Evolutionary conservation across 306 rosid species (phyloP).

Genomic region (Glycyrrhiza uralensis): DNA sequence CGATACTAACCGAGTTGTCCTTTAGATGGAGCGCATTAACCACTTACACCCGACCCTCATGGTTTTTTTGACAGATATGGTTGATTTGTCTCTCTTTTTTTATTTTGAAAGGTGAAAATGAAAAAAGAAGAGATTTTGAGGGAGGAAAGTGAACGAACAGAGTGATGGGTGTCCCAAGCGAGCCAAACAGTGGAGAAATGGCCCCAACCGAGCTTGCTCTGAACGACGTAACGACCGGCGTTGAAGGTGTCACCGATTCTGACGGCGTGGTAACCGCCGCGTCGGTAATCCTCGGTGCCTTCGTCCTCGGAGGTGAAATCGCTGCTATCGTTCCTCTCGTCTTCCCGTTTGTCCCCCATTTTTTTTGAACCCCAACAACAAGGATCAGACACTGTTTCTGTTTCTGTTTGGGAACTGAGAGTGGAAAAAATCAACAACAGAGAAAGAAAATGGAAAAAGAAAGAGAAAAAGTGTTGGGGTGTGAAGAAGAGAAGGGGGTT

Average conservation of each 20-base stretch:
- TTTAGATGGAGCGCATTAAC: too few species aligned
- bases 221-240: slow-evolving; percentile 69
- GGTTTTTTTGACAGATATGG: too few species aligned
- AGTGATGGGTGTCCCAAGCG: slow-evolving; percentile 72
- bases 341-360: slow-evolving; percentile 59
- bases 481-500: background rate
- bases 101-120: background rate
- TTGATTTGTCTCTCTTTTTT: background rate
- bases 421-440: too few species aligned
- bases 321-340: slow-evolving; percentile 63
- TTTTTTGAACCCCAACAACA: background rate
- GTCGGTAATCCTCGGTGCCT: slow-evolving; percentile 93
- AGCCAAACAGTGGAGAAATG: slow-evolving; percentile 99
- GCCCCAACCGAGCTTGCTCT: slow-evolving; percentile 98
- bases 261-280: slow-evolving; percentile 96
- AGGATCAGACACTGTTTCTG: background rate
- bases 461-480: background rate
- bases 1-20: too few species aligned
- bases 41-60: too few species aligned
- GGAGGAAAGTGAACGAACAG: slow-evolving; percentile 41
- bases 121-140: background rate
- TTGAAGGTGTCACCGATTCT: slow-evolving; percentile 80
- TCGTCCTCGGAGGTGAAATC: slow-evolving; percentile 97
- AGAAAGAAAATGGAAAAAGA: background rate
- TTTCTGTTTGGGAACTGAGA: background rate